A percentile compares a stretch with the other conserved stretches of the same genome.
These are phyloP conservation scores for Triangularia setosa DNA, from an alignment of 2,329 filamentous ascomycete species.

Conservation along the genomic window DNA sequence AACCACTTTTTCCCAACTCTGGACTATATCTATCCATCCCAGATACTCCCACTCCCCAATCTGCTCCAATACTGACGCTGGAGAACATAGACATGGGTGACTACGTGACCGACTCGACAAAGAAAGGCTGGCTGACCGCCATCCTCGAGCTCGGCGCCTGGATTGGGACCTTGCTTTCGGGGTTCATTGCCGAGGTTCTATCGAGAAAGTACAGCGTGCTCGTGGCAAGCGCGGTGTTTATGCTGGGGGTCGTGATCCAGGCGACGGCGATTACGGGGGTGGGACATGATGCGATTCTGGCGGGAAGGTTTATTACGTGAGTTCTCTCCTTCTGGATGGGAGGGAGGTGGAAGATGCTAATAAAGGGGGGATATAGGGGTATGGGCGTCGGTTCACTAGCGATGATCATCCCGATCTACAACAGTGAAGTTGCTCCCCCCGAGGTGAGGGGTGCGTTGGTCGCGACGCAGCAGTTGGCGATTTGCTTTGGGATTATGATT, in stretches of 20 bases:
- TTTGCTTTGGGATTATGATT: conserved; percentile 61
- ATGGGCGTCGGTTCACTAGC: conserved; percentile 67
- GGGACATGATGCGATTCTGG: conserved; percentile 60
- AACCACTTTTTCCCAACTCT: background rate
- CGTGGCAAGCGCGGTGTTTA: conserved; percentile 62
- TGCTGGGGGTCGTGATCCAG: conserved; percentile 67
- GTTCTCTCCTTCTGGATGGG: conserved; percentile 16
- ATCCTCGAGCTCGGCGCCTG: conserved; percentile 75
- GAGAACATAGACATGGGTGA: conserved; percentile 51
- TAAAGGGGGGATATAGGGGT: conserved; percentile 40
- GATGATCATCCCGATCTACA: conserved; percentile 54
- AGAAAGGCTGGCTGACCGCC: conserved; percentile 58
- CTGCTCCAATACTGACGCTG: no score
- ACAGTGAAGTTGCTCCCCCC: conserved; percentile 46
- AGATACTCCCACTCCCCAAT: no score
- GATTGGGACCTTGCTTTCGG: conserved; percentile 67
- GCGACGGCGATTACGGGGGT: conserved; percentile 51
- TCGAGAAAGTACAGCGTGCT: conserved; percentile 68
- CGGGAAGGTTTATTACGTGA: conserved; percentile 65
- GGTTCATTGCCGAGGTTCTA: conserved; percentile 65
- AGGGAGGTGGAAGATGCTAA: background rate
- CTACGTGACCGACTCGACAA: conserved; percentile 48
- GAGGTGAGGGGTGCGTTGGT: conserved; percentile 47
- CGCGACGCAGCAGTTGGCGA: conserved; percentile 49
- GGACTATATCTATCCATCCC: no score